Conservation (phyloP, 192 early-diverging fungal genomes). For the Entomortierella chlamydospora region DNA sequence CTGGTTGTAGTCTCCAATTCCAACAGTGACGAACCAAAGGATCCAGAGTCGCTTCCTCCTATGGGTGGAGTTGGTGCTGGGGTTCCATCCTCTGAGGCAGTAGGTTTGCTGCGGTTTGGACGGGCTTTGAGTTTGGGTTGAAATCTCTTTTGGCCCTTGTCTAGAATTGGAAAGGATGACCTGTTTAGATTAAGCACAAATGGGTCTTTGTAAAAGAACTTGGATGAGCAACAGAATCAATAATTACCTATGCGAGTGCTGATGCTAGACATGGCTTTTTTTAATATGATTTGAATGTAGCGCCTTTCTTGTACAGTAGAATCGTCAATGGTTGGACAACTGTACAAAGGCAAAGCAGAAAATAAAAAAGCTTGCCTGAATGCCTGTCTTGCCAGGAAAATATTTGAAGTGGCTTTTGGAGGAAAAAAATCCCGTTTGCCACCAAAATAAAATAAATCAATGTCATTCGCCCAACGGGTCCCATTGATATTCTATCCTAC, state of each 20-base stretch:
- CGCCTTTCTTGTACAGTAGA: background rate
- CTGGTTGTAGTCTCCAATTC: conserved; percentile 10
- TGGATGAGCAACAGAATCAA: background rate
- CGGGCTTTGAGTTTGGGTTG: conserved; percentile 47
- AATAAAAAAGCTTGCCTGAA: conserved; percentile 1
- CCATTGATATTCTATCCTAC: background rate
- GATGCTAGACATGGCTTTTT: conserved; percentile 41
- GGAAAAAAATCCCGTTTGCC: background rate
- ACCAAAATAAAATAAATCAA: background rate
- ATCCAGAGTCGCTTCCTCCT: conserved; percentile 22
- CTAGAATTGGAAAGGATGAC: conserved; percentile 1
- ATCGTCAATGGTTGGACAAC: too few species aligned
- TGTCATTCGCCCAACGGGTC: background rate
- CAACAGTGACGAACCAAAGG: conserved; percentile 22
- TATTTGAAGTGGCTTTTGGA: background rate
- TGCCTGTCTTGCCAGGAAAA: too few species aligned
- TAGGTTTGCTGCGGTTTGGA: conserved; percentile 22
- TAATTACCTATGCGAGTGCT: conserved; percentile 47
- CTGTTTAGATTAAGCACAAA: background rate
- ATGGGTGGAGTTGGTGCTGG: conserved; percentile 22
- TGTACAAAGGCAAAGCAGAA: conserved; percentile 4
- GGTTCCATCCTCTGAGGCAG: conserved; percentile 43
- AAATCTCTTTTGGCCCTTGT: conserved; percentile 46
- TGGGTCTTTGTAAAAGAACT: too few species aligned
- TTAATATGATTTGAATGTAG: background rate